Evolutionary conservation across 1,284 basidiomycete species (phyloP).

Genomic region (Hemileia vastatrix): DNA sequence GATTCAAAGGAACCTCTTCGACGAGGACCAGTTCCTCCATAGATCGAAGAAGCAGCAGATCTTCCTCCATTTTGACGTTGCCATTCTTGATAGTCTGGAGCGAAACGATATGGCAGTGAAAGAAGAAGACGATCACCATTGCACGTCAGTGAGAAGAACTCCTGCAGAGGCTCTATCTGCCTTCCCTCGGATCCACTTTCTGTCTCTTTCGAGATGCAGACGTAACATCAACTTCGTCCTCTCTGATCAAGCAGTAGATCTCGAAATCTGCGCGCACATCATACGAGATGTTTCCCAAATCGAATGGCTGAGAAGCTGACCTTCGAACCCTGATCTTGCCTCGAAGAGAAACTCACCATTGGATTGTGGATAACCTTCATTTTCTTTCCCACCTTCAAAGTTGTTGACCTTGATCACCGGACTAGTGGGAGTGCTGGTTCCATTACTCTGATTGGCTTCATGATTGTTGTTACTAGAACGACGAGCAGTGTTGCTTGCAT

Average conservation of each 20-base stretch:
- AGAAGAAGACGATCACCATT: not conserved
- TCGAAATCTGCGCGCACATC: too few relatives aligned
- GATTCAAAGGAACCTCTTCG: slow-evolving; percentile 34
- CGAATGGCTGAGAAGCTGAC: too few relatives aligned
- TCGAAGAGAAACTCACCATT: not conserved
- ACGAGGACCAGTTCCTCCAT: slow-evolving; percentile 26
- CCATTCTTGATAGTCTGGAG: slow-evolving; percentile 21
- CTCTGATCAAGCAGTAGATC: too few relatives aligned
- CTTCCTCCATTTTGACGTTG: slow-evolving; percentile 5
- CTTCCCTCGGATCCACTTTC: too few relatives aligned
- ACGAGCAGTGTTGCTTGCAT: not conserved
- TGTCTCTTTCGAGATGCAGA: too few relatives aligned
- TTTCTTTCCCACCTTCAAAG: not conserved
- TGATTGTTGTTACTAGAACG: not conserved
- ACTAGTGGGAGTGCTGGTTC: not conserved
- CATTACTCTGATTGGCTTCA: not conserved
- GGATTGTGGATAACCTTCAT: not conserved
- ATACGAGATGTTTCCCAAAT: too few relatives aligned
- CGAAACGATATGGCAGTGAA: not conserved
- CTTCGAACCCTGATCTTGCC: too few relatives aligned
- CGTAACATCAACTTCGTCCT: too few relatives aligned
- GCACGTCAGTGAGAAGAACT: too few relatives aligned
- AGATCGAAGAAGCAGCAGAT: slow-evolving; percentile 34
- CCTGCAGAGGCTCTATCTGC: too few relatives aligned
- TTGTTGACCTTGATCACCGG: not conserved